Percentiles rank a stretch among this genome's conserved stretches.
Conservation (phyloP, 768 basidiomycete genomes). For the Lactarius trivialis region DNA sequence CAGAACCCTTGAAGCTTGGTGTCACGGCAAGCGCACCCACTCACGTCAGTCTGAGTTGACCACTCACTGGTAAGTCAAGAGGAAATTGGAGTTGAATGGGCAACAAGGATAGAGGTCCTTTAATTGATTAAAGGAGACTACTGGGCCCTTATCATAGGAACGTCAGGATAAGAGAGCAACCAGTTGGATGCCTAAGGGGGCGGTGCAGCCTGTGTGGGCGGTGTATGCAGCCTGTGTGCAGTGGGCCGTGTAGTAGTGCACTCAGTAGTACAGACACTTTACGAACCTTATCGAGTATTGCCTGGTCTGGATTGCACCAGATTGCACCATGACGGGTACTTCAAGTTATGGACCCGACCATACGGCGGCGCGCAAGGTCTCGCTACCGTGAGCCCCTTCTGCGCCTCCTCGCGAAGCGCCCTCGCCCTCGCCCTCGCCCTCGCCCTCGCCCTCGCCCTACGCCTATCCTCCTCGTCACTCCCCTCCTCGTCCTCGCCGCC, state of each 20-base stretch:
- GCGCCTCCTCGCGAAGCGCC: constrained; percentile 26
- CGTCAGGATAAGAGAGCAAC: too few species aligned
- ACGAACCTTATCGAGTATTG: constrained; percentile 29
- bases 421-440: constrained; percentile 17
- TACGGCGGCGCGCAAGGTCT: too few species aligned
- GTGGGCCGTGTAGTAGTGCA: too few species aligned
- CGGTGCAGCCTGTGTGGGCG: too few species aligned
- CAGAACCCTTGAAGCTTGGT: not conserved
- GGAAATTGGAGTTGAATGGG: not conserved
- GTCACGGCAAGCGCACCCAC: not conserved
- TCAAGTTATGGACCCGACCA: too few species aligned
- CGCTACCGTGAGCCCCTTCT: constrained; percentile 38
- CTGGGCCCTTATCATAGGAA: not conserved
- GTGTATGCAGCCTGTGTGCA: too few species aligned
- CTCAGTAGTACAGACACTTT: too few species aligned
- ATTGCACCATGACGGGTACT: too few species aligned
- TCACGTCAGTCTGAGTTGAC: not conserved
- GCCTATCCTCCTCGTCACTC: constrained; percentile 15
- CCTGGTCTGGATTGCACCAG: too few species aligned
- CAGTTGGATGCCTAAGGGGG: too few species aligned
- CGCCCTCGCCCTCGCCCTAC: too few species aligned
- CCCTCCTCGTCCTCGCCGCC: too few species aligned
- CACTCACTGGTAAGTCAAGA: not conserved
- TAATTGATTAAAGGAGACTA: not conserved
- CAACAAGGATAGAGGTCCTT: not conserved